Percentiles rank a stretch among this genome's conserved stretches.
These are phyloP conservation scores for Lophiostoma macrostomum DNA, from an alignment of 495 filamentous ascomycete species.

Conservation along the genomic window DNA sequence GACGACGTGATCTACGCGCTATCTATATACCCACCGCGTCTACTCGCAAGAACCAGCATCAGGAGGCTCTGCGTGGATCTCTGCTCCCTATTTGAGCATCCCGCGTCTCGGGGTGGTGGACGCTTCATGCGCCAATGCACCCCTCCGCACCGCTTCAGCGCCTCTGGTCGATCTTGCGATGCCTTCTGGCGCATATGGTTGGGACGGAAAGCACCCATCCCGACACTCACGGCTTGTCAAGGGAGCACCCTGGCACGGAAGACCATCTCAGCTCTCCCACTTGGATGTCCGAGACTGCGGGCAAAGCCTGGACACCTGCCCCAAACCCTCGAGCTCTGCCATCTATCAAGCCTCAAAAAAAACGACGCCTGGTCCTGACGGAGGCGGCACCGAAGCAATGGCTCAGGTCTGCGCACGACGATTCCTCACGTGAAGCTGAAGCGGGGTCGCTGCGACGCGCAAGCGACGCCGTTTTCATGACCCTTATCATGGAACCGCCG, in stretches of 20 bases:
- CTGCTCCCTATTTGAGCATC: not conserved
- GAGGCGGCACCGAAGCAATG: conserved; percentile 46
- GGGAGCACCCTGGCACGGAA: not conserved
- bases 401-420: conserved; percentile 39
- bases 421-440: conserved; percentile 34
- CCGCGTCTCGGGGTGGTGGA: not conserved
- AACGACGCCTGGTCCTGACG: conserved; percentile 38
- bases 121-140: not conserved
- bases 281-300: no score
- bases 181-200: no score
- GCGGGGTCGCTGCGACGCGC: conserved; percentile 19
- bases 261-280: no score
- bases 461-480: not conserved
- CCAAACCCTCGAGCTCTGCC: conserved; percentile 14
- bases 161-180: no score
- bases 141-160: not conserved
- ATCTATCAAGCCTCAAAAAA: not conserved
- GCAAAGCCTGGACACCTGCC: no score
- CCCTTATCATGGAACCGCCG: conserved; percentile 25
- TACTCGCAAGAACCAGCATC: not conserved
- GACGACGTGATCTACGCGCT: conserved; percentile 3
- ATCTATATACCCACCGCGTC: conserved; percentile 6
- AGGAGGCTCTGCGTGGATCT: conserved; percentile 21
- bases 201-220: no score
- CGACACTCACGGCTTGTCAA: not conserved